Conservation (phyloP, 2,329 filamentous ascomycete genomes). For the Thielaviopsis euricoi region DNA sequence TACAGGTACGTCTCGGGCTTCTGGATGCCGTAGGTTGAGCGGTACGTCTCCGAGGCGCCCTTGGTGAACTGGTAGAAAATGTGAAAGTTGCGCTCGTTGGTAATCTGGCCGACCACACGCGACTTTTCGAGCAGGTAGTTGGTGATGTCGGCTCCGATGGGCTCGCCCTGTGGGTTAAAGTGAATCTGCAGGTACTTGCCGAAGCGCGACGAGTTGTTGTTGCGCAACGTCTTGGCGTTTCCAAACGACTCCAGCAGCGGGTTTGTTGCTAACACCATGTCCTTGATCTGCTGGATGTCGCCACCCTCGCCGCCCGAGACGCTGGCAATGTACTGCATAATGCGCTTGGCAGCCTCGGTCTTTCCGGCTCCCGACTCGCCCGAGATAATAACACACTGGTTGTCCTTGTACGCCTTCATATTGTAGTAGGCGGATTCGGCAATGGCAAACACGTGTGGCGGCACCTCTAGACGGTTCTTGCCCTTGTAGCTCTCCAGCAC, state of each 20-base stretch:
- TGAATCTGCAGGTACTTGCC: conserved; percentile 97
- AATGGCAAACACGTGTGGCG: conserved; percentile 93
- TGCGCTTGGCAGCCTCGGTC: conserved; percentile 93
- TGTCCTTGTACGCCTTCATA: conserved; percentile 98
- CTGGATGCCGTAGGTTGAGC: conserved; percentile 78
- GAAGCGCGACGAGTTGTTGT: conserved; percentile 97
- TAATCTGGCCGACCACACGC: conserved; percentile 85
- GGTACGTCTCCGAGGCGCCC: conserved; percentile 72
- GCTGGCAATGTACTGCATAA: conserved; percentile 99
- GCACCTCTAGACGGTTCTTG: conserved; percentile 90
- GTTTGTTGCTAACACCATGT: conserved; percentile 98
- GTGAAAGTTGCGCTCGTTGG: conserved; percentile 94
- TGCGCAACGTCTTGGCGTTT: conserved; percentile 92
- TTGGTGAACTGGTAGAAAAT: conserved; percentile 99
- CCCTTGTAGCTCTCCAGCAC: conserved; percentile 89
- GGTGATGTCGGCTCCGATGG: conserved; percentile 90
- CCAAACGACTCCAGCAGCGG: conserved; percentile 93
- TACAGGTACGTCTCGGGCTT: conserved; percentile 86
- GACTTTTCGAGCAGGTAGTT: conserved; percentile 96
- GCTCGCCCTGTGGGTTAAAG: conserved; percentile 83
- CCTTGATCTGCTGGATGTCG: conserved; percentile 91
- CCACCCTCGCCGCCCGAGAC: conserved; percentile 75
- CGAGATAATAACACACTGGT: conserved; percentile 98
- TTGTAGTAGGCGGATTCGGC: conserved; percentile 96
- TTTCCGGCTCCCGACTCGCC: conserved; percentile 97